Evolutionary conservation across 164 flowering plant genomes (phyloP).

Genomic region (Paratinospora sagittata): DNA sequence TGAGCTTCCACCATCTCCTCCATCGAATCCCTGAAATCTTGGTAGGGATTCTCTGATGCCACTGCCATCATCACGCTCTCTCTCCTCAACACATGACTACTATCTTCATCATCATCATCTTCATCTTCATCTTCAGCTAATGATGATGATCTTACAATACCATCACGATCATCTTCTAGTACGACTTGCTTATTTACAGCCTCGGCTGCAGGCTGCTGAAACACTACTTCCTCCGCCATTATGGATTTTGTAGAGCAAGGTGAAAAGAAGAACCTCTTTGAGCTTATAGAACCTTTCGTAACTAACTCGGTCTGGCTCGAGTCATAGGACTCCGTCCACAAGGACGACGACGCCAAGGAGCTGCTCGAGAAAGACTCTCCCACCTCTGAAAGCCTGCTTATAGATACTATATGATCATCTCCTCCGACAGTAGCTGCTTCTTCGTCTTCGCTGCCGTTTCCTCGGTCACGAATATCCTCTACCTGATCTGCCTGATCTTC

Average conservation of each 20-base stretch:
- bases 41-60: conserved; percentile 19
- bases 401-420: not conserved
- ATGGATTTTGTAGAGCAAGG: conserved; percentile 24
- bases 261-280: conserved; percentile 23
- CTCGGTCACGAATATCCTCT: no score
- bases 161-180: not conserved
- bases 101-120: not conserved
- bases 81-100: not conserved
- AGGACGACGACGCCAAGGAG: conserved; percentile 1
- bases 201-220: not conserved
- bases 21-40: conserved; percentile 27
- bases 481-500: not conserved
- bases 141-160: not conserved
- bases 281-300: conserved; percentile 2
- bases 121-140: not conserved
- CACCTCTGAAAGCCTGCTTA: not conserved
- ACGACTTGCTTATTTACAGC: no score
- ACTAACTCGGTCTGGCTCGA: conserved; percentile 2
- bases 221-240: conserved; percentile 4
- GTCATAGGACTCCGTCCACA: conserved; percentile 7
- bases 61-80: conserved; percentile 16
- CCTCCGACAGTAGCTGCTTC: not conserved
- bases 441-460: not conserved
- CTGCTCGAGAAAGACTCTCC: conserved; percentile 4
- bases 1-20: conserved; percentile 26